Base-by-base conservation (phyloP, 306 rosid genomes). In the Arachis hypogaea region DNA sequence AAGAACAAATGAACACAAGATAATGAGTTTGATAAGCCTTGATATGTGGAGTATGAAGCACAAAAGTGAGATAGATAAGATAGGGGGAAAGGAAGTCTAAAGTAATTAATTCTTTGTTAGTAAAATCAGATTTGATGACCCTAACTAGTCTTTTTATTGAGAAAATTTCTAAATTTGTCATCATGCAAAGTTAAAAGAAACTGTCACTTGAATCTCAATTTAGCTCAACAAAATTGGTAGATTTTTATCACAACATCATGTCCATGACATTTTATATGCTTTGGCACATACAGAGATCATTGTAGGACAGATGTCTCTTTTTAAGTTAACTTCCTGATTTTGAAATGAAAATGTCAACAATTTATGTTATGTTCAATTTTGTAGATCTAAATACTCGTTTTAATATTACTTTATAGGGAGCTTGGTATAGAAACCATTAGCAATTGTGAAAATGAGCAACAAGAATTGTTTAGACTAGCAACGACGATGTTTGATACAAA, bases 401-500 rank as follows among this genome's bases (percentile, higher is more conserved):
- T 43, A 55, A 69, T 81, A 38, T 36, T 59, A 42, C 70, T 79
- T 74, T 75, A 66, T 52, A 94, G 99, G 87, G 95, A 92, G 82
- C 92, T 94, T 52, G 99, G 99, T 50, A 89, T 94, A 81, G 81
- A 69, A 49, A 94, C 97, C 50, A 61, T 87, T 6, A 86, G 85
- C 85, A 79, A 73, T 2, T 94, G 99, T 73, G 84, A 84, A 78
- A 88, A 92, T 66, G 99, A 84, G 79, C 90, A 49, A 71, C 82
- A 80, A 77, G 99, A 94, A 83, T 0, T 94, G 83, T 46, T 94
- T 47, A 91, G 28, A 89, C 78, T 94, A 76, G 95, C 99, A 40
- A 68, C 78, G 77, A 84, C 94, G 12, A 88, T 94, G 99, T 94
- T 92, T 30, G 99, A 94, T 83, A 92, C 99, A n/a, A 92, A 83